These are phyloP conservation scores for Yamadazyma diddensiae DNA, from an alignment of 1,139 yeast species.

Conservation along the genomic window DNA sequence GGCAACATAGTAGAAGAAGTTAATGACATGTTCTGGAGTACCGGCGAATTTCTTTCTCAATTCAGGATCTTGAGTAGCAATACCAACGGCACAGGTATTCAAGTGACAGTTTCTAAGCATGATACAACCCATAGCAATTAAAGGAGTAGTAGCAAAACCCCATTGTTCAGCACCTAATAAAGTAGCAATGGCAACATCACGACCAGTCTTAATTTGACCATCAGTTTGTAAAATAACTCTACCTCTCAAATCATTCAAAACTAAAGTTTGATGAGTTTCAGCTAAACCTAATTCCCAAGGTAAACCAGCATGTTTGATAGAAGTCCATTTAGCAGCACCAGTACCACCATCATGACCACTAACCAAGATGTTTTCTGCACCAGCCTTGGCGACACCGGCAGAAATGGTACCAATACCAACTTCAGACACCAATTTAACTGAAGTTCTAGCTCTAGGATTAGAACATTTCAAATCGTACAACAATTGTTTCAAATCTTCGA, in stretches of 20 bases:
- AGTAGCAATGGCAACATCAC: conserved; percentile 95
- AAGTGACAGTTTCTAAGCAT: conserved; percentile 73
- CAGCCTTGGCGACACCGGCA: conserved; percentile 98
- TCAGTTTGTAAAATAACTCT: conserved; percentile 94
- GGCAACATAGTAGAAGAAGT: conserved; percentile 92
- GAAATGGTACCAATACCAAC: conserved; percentile 99
- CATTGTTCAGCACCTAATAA: conserved; percentile 97
- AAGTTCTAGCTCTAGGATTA: conserved; percentile 94
- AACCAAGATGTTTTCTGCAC: conserved; percentile 92
- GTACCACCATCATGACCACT: conserved; percentile 99
- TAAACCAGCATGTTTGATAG: conserved; percentile 93
- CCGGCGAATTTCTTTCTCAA: conserved; percentile 90
- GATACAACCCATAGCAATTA: conserved; percentile 96
- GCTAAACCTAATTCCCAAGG: conserved; percentile 99
- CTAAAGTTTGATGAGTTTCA: conserved; percentile 96
- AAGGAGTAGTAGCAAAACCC: conserved; percentile 97
- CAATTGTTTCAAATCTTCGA: conserved; percentile 95
- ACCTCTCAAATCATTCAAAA: conserved; percentile 91
- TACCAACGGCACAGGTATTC: conserved; percentile 96
- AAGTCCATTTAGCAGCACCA: conserved; percentile 98
- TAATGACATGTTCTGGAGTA: conserved; percentile 97
- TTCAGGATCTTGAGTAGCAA: conserved; percentile 97
- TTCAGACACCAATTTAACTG: conserved; percentile 94
- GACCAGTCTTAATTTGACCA: conserved; percentile 95
- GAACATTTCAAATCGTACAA: conserved; percentile 96